phyloP scores from a whole-genome alignment of 352 stramenopile genomes.

The Phytophthora lateralis region DNA sequence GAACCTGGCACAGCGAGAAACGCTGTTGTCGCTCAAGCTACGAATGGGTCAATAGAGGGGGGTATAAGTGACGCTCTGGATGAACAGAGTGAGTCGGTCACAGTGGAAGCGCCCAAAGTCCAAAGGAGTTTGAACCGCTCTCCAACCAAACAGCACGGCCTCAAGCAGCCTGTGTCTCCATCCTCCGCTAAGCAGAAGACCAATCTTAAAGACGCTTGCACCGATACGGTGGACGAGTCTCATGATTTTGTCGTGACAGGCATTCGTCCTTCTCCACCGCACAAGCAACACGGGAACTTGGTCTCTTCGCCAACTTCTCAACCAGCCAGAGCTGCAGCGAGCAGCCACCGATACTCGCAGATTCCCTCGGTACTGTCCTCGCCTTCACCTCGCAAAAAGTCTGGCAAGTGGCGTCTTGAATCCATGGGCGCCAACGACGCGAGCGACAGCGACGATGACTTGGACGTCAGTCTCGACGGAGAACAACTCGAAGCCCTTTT shows the following conservation, averaged over 20 bases:
- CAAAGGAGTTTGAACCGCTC: conserved; percentile 4
- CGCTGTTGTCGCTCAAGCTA: background rate
- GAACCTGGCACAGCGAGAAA: background rate
- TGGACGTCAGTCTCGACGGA: conserved; percentile 43
- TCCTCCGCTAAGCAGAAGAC: background rate
- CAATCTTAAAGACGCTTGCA: background rate
- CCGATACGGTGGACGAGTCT: conserved; percentile 34
- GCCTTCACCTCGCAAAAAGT: conserved; percentile 3
- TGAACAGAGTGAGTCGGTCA: conserved; percentile 13
- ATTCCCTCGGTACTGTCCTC: conserved; percentile 7
- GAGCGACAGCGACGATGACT: conserved; percentile 34
- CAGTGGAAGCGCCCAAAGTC: conserved; percentile 3
- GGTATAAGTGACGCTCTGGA: background rate
- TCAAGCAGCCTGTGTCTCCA: background rate
- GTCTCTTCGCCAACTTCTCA: conserved; percentile 3
- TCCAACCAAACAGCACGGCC: background rate
- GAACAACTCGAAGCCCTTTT: conserved; percentile 64
- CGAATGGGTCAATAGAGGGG: background rate
- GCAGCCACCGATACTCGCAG: conserved; percentile 31
- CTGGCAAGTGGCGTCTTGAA: conserved; percentile 23
- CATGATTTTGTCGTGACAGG: conserved; percentile 45
- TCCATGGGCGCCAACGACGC: conserved; percentile 20
- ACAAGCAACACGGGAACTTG: conserved; percentile 4
- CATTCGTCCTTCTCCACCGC: conserved; percentile 6
- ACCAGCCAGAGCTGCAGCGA: conserved; percentile 7